Evolutionary conservation across 2,329 filamentous ascomycete species (phyloP), one percentile per base, ranked within the genome.

Genomic region (Keithomyces neogunnii): DNA sequence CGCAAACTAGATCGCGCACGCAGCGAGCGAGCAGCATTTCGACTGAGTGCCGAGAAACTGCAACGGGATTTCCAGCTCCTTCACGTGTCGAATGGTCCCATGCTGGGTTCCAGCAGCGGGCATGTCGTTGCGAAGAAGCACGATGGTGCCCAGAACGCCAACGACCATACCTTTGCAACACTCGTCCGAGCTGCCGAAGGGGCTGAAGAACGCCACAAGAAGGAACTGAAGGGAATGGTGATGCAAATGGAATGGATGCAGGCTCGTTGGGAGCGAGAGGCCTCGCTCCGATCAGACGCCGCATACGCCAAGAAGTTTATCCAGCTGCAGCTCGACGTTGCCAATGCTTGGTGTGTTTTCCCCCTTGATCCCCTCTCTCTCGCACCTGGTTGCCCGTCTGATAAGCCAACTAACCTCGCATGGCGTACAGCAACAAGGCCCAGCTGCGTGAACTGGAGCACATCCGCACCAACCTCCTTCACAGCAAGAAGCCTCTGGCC

Each of bases 201-300:
- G 47, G 82, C 85, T 45, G 83, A 89, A 61, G 81, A 81, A 58
- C 75, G 80, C 44, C 88, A 93, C 66, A 73, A 77, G 60, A 84
- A 84, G 66, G 88, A 95, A 70, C 73, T 96, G 49, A 82, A 84
- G 58, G 92, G 92, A 19, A 77, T 97, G 63, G 81, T 82, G 49
- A 87, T 93, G 71, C 91, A 97, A 70, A 92, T 97, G 65, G 81
- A 90, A 62, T 97, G 88, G 83, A 82, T 97, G 66, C 83, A 90
- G 61, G 88, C 89, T 2, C 82, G 86, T 49, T 88, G 87, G 72
- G 78, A 82, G 64, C 81, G 93, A 33, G 92, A 96, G 69, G 82
- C 88, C 59, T 81, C 80, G 48, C 85, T 97, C 69, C 80, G 93
- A 42, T 78, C 80, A 56, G 88, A 91, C 61, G 80, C 92, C 33